Evolutionary conservation across 1,284 basidiomycete genomes (phyloP).

Genomic region (Cutaneotrichosporon spelunceum): DNA sequence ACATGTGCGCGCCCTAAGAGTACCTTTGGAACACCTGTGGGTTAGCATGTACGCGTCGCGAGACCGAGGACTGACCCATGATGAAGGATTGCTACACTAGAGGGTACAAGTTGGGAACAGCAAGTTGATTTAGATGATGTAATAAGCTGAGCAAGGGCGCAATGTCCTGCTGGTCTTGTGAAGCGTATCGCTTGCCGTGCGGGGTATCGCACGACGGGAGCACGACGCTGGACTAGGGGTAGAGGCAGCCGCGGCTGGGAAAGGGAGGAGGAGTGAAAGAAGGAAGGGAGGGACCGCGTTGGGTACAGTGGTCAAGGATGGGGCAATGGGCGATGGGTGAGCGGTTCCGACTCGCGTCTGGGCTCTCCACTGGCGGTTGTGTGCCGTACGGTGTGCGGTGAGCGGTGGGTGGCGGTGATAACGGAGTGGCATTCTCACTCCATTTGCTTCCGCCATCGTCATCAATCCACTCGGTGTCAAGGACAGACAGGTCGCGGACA

Average conservation of each 20-base stretch:
- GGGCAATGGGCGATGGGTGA: not conserved
- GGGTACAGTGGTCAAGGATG: not conserved
- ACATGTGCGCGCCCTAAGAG: not conserved
- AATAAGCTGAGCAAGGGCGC: not conserved
- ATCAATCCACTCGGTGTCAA: no score
- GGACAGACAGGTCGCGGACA: not conserved
- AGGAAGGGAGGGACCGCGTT: not conserved
- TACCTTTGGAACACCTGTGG: conserved; percentile 43
- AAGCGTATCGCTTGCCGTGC: conserved; percentile 4
- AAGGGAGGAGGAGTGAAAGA: not conserved
- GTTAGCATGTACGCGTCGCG: not conserved
- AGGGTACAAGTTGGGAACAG: not conserved
- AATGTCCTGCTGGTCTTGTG: not conserved
- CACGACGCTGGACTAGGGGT: not conserved
- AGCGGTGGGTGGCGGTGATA: not conserved
- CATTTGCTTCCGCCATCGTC: not conserved
- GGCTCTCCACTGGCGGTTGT: no score
- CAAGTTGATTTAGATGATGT: not conserved
- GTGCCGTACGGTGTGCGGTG: not conserved
- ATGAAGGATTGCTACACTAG: conserved; percentile 18
- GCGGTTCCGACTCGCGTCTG: not conserved
- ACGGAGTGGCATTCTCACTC: not conserved
- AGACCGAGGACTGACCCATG: conserved; percentile 30
- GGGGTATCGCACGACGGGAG: conserved; percentile 7
- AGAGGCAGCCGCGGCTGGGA: not conserved